Conservation (phyloP, 352 stramenopile genomes). For the Detonula confervacea region DNA sequence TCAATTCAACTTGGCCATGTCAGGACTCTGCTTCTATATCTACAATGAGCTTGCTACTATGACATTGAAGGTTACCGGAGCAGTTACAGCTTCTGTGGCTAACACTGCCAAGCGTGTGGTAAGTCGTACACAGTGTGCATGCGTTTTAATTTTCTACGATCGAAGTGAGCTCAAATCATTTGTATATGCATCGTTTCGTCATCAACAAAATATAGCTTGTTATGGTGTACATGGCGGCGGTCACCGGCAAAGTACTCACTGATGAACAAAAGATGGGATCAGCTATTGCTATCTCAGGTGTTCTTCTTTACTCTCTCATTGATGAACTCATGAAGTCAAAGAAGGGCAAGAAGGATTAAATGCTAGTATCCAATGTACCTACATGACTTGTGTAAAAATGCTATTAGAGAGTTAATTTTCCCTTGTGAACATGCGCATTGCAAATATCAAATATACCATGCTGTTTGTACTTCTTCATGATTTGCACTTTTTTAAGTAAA, state of each 20-base stretch:
- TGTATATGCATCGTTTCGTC: not conserved
- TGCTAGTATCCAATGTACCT: not conserved
- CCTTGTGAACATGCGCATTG: too few relatives aligned
- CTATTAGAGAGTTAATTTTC: too few relatives aligned
- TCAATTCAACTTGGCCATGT: conserved; percentile 69
- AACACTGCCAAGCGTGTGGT: conserved; percentile 75
- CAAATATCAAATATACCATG: too few relatives aligned
- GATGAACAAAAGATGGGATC: conserved; percentile 71
- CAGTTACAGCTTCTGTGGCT: conserved; percentile 70
- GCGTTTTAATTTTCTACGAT: not conserved
- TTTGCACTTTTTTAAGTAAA: too few relatives aligned
- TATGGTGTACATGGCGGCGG: conserved; percentile 73
- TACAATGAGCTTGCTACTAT: conserved; percentile 80
- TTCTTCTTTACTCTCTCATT: conserved; percentile 76
- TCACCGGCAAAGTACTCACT: conserved; percentile 67
- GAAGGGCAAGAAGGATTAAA: conserved; percentile 21
- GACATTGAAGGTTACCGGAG: conserved; percentile 68
- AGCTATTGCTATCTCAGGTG: conserved; percentile 70
- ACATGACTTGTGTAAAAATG: too few relatives aligned
- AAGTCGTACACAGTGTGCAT: conserved; percentile 2
- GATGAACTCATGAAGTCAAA: conserved; percentile 65
- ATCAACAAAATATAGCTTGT: conserved; percentile 48
- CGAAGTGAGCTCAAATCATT: not conserved
- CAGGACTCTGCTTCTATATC: conserved; percentile 70
- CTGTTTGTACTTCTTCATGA: too few relatives aligned